A percentile compares a stretch with the other conserved stretches of the same genome.
These are phyloP conservation scores for Tylopilus sp. DNA, from an alignment of 768 basidiomycete species.

Conservation along the genomic window DNA sequence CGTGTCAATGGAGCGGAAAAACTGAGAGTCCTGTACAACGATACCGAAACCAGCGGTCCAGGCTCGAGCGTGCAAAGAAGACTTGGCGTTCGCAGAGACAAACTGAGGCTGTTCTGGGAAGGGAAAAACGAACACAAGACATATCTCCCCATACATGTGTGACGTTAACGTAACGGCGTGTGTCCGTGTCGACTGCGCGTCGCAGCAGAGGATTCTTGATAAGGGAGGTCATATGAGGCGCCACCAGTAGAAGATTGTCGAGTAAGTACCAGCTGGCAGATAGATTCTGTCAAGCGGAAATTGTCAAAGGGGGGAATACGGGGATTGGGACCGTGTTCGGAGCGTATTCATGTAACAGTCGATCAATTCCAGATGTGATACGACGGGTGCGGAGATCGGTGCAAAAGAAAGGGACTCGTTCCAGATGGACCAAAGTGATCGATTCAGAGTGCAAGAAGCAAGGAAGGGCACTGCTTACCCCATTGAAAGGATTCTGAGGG, in stretches of 20 bases:
- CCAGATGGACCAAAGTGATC: no score
- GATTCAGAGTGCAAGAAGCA: neutral
- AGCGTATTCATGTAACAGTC: conserved; percentile 13
- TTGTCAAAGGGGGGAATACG: conserved; percentile 1
- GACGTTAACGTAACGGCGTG: conserved; percentile 13
- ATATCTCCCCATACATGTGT: conserved; percentile 7
- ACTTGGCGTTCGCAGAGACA: no score
- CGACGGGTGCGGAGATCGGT: conserved; percentile 10
- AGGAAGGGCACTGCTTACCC: no score
- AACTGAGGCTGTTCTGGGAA: no score
- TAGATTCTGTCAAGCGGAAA: conserved; percentile 11
- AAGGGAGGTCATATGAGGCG: conserved; percentile 3
- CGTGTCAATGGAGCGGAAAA: no score
- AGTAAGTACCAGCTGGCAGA: neutral
- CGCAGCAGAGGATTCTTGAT: neutral
- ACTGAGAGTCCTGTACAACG: neutral
- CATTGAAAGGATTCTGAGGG: no score
- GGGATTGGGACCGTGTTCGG: conserved; percentile 21
- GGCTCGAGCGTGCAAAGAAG: neutral
- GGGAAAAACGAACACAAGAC: neutral
- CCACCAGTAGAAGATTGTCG: conserved; percentile 10
- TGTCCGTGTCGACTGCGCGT: neutral
- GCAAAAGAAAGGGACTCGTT: no score
- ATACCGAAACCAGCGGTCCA: neutral
- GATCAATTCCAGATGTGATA: conserved; percentile 8